Evolutionary conservation across 164 flowering plant species (phyloP), one percentile per base, ranked within the genome.

Genomic region (Dillenia turbinata): DNA sequence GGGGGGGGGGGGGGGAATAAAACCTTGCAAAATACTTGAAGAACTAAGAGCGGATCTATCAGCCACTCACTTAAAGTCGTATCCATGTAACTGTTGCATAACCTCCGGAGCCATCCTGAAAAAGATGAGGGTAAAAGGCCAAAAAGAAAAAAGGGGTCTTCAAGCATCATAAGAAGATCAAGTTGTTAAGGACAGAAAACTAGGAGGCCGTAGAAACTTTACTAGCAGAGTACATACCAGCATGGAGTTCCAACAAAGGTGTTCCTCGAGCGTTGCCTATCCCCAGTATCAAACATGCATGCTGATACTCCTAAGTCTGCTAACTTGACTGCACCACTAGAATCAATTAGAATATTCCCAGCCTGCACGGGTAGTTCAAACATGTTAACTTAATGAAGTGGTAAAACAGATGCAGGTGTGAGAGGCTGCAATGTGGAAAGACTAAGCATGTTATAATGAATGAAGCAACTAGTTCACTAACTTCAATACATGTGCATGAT

Each of bases 81-180:
- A 94, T 73, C 99, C 97, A 81, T 86, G 92, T 65, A 86, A 66
- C 66, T 88, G 99, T 76, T 94, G 96, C 97, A 94, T 89, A 59
- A 94, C 97, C 80, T 94, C 99, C 64, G 99, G 99, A 45, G 97
- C 99, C 97, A 94, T 94, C 99, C 99, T 94, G 70, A 3, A 45
- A 66, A 49, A 65, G 49, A 60, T 33, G 51, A 4, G 10, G 19
- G 12, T 26, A 52, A 54, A 12, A 2, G 9, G 10, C 47, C 11
- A 26, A 12, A 56, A 14, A 17, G 15, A 40, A 54, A 58, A 26
- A 69, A 54, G 51, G 49, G 14, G 47, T 54, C 56, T 14, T 47
- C 12, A 62, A 22, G 33, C 16, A 59, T 61, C 17, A 62, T 67
- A 17, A 40, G 47, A 49, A 53, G 60, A 33, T 9, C 47, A 52